Conservation (phyloP, 306 rosid genomes). For the Sicyos edulis region DNA sequence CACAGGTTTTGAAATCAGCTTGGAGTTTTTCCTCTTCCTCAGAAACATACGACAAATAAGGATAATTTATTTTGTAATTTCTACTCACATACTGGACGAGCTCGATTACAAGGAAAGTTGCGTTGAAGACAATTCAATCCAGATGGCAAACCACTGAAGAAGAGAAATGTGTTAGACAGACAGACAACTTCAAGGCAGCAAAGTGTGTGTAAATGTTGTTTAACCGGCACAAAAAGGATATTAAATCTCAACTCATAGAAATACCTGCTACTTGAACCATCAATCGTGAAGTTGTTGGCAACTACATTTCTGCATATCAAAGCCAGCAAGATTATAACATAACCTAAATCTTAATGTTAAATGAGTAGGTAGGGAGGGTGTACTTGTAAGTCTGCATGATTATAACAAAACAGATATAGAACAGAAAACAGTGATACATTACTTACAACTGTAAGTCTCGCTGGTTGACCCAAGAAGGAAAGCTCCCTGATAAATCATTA, state of each 20-base stretch:
- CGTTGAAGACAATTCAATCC: constrained; percentile 66
- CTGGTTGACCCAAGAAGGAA: constrained; percentile 67
- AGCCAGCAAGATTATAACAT: constrained; percentile 19
- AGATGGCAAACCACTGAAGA: constrained; percentile 51
- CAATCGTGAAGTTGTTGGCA: constrained; percentile 62
- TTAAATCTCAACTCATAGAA: constrained; percentile 2
- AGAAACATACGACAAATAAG: constrained; percentile 18
- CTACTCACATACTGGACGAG: constrained; percentile 51
- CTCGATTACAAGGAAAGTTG: constrained; percentile 58
- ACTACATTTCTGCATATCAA: constrained; percentile 58
- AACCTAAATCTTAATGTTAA: constrained; percentile 21
- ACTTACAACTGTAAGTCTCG: constrained; percentile 52
- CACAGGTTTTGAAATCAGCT: constrained; percentile 4
- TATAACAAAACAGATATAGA: neutral
- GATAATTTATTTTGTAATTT: neutral
- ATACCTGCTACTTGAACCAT: constrained; percentile 50
- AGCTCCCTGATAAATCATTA: constrained; percentile 58
- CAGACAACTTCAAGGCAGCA: neutral
- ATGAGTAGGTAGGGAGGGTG: constrained; percentile 4
- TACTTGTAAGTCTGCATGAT: neutral
- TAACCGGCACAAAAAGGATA: constrained; percentile 13
- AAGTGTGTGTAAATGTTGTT: neutral
- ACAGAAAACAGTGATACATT: neutral
- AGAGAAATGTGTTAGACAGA: neutral
- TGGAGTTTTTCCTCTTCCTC: neutral